phyloP scores from a whole-genome alignment of 768 basidiomycete species.

The Xanthoconium stramineum region DNA sequence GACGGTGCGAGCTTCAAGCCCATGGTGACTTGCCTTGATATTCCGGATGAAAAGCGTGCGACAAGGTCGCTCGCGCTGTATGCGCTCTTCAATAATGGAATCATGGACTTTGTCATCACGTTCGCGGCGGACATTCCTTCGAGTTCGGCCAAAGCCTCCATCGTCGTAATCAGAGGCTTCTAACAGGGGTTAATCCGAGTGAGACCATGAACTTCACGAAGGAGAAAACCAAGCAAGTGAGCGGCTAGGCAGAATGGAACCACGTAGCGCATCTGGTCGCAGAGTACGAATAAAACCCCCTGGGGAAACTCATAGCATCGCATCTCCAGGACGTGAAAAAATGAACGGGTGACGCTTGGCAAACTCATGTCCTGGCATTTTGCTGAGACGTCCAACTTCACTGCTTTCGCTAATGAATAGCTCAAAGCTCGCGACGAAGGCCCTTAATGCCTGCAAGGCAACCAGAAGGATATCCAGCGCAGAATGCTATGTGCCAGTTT shows the following conservation, averaged over 20 bases:
- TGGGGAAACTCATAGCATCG: constrained; percentile 26
- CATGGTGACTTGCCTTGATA: constrained; percentile 80
- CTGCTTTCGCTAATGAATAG: constrained; percentile 47
- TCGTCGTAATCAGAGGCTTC: constrained; percentile 63
- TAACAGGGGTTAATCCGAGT: constrained; percentile 44
- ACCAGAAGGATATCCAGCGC: constrained; percentile 21
- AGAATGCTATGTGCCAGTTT: constrained; percentile 35
- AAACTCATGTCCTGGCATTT: constrained; percentile 30
- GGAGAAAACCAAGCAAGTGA: constrained; percentile 37
- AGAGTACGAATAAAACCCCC: constrained; percentile 19
- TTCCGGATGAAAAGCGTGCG: constrained; percentile 96
- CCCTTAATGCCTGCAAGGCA: constrained; percentile 31
- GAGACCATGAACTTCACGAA: constrained; percentile 50
- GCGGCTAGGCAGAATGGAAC: constrained; percentile 41
- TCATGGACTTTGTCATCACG: constrained; percentile 88
- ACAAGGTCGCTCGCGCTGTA: constrained; percentile 91
- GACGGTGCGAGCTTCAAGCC: constrained; percentile 7
- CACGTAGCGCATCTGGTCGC: constrained; percentile 45
- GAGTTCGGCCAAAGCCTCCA: constrained; percentile 44
- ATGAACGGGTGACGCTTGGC: constrained; percentile 18
- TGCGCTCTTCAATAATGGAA: constrained; percentile 90
- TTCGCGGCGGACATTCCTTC: constrained; percentile 63
- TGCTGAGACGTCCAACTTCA: constrained; percentile 34
- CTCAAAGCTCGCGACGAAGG: constrained; percentile 44
- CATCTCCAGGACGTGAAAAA: constrained; percentile 17